Evolutionary conservation across 345 rosid species (phyloP).

Genomic region (Erysimum cheiranthoides): DNA sequence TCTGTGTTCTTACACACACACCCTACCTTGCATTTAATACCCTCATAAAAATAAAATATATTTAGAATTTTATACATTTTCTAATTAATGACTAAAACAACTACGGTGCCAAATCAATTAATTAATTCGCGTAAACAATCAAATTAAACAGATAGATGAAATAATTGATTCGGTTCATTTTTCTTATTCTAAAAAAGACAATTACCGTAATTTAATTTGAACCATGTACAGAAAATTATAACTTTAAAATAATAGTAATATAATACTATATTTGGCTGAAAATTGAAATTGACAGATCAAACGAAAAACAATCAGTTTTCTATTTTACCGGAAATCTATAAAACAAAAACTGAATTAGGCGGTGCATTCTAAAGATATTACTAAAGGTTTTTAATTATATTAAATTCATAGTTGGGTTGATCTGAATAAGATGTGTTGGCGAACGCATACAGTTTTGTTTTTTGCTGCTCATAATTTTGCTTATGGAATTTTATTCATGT

Average conservation of each 20-base stretch:
- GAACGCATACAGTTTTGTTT: slow-evolving; percentile 28
- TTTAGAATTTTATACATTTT: slow-evolving; percentile 20
- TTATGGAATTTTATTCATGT: slow-evolving; percentile 34
- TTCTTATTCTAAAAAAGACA: background rate
- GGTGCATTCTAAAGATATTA: slow-evolving; percentile 11
- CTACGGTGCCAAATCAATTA: slow-evolving; percentile 13
- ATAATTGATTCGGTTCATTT: background rate
- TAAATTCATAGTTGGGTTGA: slow-evolving; percentile 11
- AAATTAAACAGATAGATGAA: background rate
- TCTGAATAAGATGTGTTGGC: slow-evolving; percentile 25
- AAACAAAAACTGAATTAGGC: slow-evolving; percentile 9
- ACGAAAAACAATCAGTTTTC: background rate
- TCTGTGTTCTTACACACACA: slow-evolving; percentile 41
- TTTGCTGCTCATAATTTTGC: slow-evolving; percentile 16
- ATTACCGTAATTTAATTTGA: no score
- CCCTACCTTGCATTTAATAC: slow-evolving; percentile 43
- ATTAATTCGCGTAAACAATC: background rate
- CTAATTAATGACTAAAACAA: background rate
- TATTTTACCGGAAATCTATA: background rate
- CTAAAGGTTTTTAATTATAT: background rate
- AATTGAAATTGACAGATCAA: no score
- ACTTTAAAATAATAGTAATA: no score
- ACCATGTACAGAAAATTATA: background rate
- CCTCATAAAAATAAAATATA: background rate
- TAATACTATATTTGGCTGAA: no score